Percentiles rank a stretch among this genome's conserved stretches.
Conservation (phyloP, 106 monocot genomes). For the Allium fistulosum region DNA sequence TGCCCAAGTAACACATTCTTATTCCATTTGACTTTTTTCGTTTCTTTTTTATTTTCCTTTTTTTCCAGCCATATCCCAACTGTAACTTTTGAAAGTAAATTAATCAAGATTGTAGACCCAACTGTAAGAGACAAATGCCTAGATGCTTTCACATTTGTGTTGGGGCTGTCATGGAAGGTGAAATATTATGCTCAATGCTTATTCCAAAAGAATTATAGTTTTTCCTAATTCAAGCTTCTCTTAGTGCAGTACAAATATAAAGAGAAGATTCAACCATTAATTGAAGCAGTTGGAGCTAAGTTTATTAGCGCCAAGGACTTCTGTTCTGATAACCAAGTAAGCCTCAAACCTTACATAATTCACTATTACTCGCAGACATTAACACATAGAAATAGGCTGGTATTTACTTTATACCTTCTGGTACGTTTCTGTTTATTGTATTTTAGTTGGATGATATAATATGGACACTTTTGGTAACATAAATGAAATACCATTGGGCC, state of each 20-base stretch:
- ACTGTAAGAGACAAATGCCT: slow-evolving; percentile 55
- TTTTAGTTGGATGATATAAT: background rate
- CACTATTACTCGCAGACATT: background rate
- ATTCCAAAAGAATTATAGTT: background rate
- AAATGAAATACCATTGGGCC: background rate
- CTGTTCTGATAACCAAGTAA: slow-evolving; percentile 47
- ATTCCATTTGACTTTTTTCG: background rate
- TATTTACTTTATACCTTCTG: background rate
- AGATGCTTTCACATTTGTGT: slow-evolving; percentile 57
- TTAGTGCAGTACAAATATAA: slow-evolving; percentile 73
- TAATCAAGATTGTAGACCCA: slow-evolving; percentile 49
- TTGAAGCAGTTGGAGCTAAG: slow-evolving; percentile 49
- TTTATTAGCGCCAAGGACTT: slow-evolving; percentile 40
- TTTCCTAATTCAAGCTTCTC: background rate
- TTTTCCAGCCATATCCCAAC: slow-evolving; percentile 45
- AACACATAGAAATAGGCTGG: background rate
- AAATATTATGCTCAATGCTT: slow-evolving; percentile 2
- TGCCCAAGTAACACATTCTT: background rate
- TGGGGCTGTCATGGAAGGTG: slow-evolving; percentile 48
- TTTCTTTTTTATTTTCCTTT: background rate
- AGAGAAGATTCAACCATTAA: slow-evolving; percentile 40
- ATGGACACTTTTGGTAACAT: background rate
- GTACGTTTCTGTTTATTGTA: background rate
- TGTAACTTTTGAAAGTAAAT: slow-evolving; percentile 33
- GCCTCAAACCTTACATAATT: background rate